phyloP scores from a whole-genome alignment of 2,329 filamentous ascomycete species.

The Talaromyces sp. region DNA sequence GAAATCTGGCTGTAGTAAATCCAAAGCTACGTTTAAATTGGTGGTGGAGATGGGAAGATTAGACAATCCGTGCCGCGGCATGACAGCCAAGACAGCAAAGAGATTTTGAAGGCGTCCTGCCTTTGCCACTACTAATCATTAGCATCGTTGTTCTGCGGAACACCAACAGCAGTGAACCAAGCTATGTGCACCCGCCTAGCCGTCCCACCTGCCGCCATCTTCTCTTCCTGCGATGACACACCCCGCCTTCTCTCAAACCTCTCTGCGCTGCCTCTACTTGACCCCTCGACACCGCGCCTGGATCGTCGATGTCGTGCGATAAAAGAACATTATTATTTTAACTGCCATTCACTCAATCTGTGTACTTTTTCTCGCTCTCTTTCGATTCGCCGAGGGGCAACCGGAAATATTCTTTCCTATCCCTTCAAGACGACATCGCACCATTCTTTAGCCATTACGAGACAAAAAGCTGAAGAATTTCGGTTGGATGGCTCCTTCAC shows the following conservation, averaged over 20 bases:
- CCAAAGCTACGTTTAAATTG: neutral
- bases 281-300: neutral
- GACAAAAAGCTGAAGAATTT: neutral
- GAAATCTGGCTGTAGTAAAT: no score
- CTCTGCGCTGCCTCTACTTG: neutral
- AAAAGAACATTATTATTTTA: neutral
- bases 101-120: no score
- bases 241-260: neutral
- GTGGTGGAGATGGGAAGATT: neutral
- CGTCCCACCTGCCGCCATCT: neutral
- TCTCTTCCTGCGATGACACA: neutral
- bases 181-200: neutral
- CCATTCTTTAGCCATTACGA: neutral
- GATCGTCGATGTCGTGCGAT: neutral
- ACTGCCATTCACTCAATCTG: neutral
- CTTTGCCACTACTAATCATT: no score
- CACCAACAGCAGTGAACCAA: neutral
- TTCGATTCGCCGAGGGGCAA: neutral
- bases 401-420: neutral
- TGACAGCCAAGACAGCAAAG: neutral
- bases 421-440: neutral
- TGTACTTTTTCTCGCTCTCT: neutral
- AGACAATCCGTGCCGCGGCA: neutral
- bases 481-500: neutral
- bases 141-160: no score